phyloP scores from a whole-genome alignment of 208 protist species.

The Wallacemonas sp. region DNA sequence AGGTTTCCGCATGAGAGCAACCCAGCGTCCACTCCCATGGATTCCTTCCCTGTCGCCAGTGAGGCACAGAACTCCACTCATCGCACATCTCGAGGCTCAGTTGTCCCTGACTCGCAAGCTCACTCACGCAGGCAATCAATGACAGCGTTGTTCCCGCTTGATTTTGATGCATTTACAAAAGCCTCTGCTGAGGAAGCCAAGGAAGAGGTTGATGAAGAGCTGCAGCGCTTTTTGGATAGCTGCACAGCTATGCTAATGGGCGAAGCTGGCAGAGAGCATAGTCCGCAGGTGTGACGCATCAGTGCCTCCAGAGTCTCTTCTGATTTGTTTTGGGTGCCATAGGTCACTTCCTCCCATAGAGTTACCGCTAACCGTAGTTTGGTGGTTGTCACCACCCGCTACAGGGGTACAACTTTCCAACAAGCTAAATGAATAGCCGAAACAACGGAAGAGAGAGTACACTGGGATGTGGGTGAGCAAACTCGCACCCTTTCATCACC shows the following conservation, averaged over 20 bases:
- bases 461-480: too few species aligned
- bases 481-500: too few species aligned
- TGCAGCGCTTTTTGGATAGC: constrained; percentile 62
- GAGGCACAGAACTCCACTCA: background rate
- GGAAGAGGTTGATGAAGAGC: constrained; percentile 33
- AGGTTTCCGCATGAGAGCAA: background rate
- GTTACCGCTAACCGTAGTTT: too few species aligned
- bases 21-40: background rate
- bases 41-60: background rate
- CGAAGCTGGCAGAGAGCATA: too few species aligned
- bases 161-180: constrained; percentile 51
- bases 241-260: constrained; percentile 40
- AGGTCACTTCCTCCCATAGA: too few species aligned
- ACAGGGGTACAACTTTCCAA: too few species aligned
- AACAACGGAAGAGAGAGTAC: too few species aligned
- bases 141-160: constrained; percentile 49
- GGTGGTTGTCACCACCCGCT: too few species aligned
- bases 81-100: background rate
- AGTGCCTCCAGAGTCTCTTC: too few species aligned
- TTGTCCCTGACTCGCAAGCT: background rate
- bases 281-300: too few species aligned
- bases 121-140: constrained; percentile 15
- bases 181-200: constrained; percentile 15
- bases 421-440: too few species aligned
- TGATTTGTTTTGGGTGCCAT: too few species aligned